These are phyloP conservation scores for Bacterosira constricta DNA, from an alignment of 108 stramenopile genomes.

Conservation along the genomic window DNA sequence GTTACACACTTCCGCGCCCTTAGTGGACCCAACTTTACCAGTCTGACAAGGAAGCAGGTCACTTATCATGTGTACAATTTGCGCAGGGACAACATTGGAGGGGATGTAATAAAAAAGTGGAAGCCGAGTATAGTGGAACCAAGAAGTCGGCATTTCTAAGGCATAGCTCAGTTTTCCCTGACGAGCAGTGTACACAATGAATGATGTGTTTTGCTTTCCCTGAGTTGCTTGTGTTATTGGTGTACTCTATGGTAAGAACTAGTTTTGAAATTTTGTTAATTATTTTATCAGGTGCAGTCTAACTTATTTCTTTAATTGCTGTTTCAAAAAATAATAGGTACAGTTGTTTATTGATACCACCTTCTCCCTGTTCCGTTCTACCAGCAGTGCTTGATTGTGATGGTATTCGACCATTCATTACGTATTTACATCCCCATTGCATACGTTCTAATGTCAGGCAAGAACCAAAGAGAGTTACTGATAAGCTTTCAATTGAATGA, in stretches of 20 bases:
- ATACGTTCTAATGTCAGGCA: constrained; percentile 14
- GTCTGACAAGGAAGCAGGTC: too few species aligned
- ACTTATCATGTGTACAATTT: too few species aligned
- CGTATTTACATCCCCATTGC: constrained; percentile 12
- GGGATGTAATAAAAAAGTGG: too few species aligned
- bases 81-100: too few species aligned
- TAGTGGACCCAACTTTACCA: too few species aligned
- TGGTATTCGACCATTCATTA: constrained; percentile 3
- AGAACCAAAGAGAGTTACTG: constrained; percentile 19
- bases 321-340: not conserved
- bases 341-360: constrained; percentile 9
- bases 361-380: constrained; percentile 13
- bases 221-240: too few species aligned
- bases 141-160: not conserved
- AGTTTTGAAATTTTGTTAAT: not conserved
- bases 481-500: constrained; percentile 12
- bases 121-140: too few species aligned
- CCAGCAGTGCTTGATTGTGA: constrained; percentile 15
- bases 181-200: too few species aligned
- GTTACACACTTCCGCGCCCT: too few species aligned
- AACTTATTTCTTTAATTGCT: not conserved
- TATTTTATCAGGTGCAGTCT: not conserved
- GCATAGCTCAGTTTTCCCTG: not conserved
- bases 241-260: too few species aligned
- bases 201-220: too few species aligned